Percentiles rank a stretch among this genome's conserved stretches.
These are phyloP conservation scores for Pichia deserticola DNA, from an alignment of 805 yeast species.

Conservation along the genomic window DNA sequence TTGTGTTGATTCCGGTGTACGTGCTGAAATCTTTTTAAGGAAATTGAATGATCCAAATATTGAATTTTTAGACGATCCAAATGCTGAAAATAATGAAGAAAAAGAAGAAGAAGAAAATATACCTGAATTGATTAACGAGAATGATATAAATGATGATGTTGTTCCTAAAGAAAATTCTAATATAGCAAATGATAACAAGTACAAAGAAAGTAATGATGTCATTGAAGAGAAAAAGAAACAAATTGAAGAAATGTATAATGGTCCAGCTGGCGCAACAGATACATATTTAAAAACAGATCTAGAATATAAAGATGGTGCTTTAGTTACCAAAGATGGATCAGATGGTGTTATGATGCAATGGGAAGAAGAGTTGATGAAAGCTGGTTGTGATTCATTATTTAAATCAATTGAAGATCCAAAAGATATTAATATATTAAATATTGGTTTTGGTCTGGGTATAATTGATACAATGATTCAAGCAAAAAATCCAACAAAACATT, in stretches of 20 bases:
- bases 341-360: slow-evolving; percentile 99
- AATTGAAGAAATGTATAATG: slow-evolving; percentile 24
- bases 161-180: slow-evolving; percentile 2
- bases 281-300: slow-evolving; percentile 61
- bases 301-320: slow-evolving; percentile 58
- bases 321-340: slow-evolving; percentile 60
- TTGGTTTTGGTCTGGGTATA: slow-evolving; percentile 97
- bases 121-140: slow-evolving; percentile 14
- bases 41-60: slow-evolving; percentile 57
- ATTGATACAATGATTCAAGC: slow-evolving; percentile 73
- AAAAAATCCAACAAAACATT: slow-evolving; percentile 57
- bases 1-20: slow-evolving; percentile 78
- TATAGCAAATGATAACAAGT: too few relatives aligned
- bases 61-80: slow-evolving; percentile 45
- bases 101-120: slow-evolving; percentile 13
- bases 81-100: slow-evolving; percentile 14
- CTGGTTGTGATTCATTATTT: slow-evolving; percentile 72
- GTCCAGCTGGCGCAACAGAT: slow-evolving; percentile 58
- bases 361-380: slow-evolving; percentile 78
- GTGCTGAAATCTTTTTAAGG: slow-evolving; percentile 77
- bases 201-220: neutral
- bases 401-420: slow-evolving; percentile 31
- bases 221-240: slow-evolving; percentile 2
- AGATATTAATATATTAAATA: slow-evolving; percentile 56
- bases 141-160: neutral